Base-by-base conservation (phyloP, 1,284 basidiomycete genomes). In the Boletus mariae region DNA sequence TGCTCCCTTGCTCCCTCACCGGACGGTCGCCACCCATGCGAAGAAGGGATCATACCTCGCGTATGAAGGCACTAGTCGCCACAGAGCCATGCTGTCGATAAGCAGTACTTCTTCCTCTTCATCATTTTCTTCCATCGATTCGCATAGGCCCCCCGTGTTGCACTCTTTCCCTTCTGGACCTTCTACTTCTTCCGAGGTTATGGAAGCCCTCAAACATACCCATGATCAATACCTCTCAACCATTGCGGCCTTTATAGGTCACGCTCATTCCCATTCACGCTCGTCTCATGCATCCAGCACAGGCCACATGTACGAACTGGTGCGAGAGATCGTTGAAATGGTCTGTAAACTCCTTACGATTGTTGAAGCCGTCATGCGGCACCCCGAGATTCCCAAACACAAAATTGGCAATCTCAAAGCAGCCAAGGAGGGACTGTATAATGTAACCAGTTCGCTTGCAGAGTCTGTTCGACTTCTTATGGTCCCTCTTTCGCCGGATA, bases 241-340 rank as follows among this genome's bases (percentile, higher is more conserved):
- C 15, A 93, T 98, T 62, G 95, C 96, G 11, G 94, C 94, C 3
- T 95, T 99, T 70, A 96, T 99, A 63, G 95, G 95, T 1, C 94
- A 98, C 65, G 90, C 94, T 1, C 95, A 99, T 66, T 92, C 91
- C 13, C 92, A 98, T 74, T 88, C 91, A 17, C 85, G 90, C 49
- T 78, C 83, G 25, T 90, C 90, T 17, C 93, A 97, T 70, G 91
- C 94, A 0, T 92, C 93, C 8, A 92, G 87, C 57, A 96, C 93
- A 35, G 94, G 93, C 0, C 89, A 94, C 61, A 81, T 98, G 68
- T 94, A 98, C 68, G 94, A 98, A 61, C 83, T 97, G 56, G 93
- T 95, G 5, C 84, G 90, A 47, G 93, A 97, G 72, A 90, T 94
- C 26, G 92, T 98, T 49, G 93, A 96, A 66, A 86, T 89, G 71